A percentile compares a stretch with the other conserved stretches of the same genome.
phyloP scores from a whole-genome alignment of 805 yeast genomes.

The Cephaloascus fragrans region DNA sequence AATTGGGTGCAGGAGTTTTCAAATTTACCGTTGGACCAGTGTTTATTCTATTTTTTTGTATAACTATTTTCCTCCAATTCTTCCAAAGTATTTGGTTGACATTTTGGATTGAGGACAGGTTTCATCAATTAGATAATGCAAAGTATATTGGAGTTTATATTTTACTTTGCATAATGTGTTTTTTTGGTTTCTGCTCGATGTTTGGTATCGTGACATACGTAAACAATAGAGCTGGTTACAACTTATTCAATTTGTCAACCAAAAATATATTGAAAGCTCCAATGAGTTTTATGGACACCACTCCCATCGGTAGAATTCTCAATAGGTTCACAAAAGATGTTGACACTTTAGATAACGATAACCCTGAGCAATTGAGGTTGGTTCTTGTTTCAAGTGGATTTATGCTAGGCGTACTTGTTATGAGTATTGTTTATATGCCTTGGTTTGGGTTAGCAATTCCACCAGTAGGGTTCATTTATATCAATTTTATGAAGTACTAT shows the following conservation, averaged over 20 bases:
- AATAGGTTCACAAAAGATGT: constrained; percentile 17
- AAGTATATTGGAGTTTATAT: constrained; percentile 9
- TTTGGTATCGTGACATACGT: constrained; percentile 6
- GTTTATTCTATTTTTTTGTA: background rate
- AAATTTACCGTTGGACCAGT: background rate
- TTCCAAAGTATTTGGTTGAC: constrained; percentile 10
- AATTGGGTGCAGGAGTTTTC: constrained; percentile 2
- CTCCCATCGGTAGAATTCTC: constrained; percentile 16
- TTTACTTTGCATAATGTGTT: constrained; percentile 5
- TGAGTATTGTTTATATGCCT: constrained; percentile 31
- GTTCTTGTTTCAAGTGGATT: constrained; percentile 11
- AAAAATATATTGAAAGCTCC: constrained; percentile 10
- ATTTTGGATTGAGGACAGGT: constrained; percentile 8
- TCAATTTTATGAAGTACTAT: constrained; percentile 26
- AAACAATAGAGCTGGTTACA: constrained; percentile 8
- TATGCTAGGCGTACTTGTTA: constrained; percentile 7
- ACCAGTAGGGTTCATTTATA: constrained; percentile 20
- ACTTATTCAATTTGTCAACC: constrained; percentile 8
- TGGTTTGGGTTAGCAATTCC: constrained; percentile 38
- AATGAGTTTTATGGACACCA: constrained; percentile 15
- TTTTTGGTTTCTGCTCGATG: constrained; percentile 2
- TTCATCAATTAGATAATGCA: constrained; percentile 1
- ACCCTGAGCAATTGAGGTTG: constrained; percentile 11
- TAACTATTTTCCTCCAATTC: constrained; percentile 1
- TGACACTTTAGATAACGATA: constrained; percentile 14